Conservation (phyloP, 257 asterid species). For the Solanum corneliomulleri region DNA sequence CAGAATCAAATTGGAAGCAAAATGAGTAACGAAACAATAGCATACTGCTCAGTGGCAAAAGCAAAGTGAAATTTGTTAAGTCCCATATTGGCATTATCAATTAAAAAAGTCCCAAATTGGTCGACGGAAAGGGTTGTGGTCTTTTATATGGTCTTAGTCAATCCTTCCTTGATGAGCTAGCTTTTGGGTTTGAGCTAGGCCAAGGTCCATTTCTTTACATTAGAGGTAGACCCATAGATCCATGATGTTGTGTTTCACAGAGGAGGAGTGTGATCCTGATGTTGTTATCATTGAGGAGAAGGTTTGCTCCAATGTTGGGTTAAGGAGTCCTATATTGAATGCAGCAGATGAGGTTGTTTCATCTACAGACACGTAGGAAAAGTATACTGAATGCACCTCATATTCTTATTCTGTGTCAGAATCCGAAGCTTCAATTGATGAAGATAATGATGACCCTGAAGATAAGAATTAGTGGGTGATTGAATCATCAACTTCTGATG, state of each 20-base stretch:
- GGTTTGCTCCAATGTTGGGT: neutral
- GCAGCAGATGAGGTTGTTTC: neutral
- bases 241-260: neutral
- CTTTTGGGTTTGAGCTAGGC: neutral
- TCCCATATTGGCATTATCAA: neutral
- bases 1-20: neutral
- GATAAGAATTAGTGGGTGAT: neutral
- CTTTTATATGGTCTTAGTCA: neutral
- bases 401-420: neutral
- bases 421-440: neutral
- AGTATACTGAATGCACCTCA: neutral
- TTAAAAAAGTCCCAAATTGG: neutral
- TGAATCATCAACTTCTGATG: neutral
- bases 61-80: neutral
- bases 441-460: neutral
- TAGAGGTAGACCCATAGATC: neutral
- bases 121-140: neutral
- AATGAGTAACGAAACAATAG: neutral
- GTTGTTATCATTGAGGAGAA: neutral
- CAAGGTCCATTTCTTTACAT: neutral
- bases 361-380: neutral
- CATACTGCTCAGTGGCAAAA: neutral
- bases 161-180: neutral
- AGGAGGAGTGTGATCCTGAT: neutral
- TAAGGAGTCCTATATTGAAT: neutral